These are phyloP conservation scores for Aplosporella prunicola DNA, from an alignment of 2,329 filamentous ascomycete species.

Conservation along the genomic window DNA sequence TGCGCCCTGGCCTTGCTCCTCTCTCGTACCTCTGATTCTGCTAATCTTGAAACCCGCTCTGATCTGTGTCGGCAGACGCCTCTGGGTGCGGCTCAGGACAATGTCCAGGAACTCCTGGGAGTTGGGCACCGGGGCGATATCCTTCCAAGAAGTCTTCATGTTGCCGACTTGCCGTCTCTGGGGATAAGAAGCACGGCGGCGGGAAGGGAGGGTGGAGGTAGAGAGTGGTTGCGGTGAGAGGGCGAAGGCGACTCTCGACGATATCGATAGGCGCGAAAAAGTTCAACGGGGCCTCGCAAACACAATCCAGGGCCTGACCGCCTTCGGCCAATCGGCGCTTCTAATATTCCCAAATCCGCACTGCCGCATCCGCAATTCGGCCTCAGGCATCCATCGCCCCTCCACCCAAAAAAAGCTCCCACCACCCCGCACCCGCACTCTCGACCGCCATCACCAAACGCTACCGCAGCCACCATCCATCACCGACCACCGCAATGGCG, in stretches of 20 bases:
- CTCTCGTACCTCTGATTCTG: conserved; percentile 56
- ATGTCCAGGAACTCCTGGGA: conserved; percentile 97
- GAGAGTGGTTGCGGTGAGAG: background rate
- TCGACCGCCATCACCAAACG: too few species aligned
- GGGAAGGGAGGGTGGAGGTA: conserved; percentile 1
- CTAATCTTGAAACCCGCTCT: conserved; percentile 92
- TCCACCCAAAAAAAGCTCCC: conserved; percentile 11
- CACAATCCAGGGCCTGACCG: background rate
- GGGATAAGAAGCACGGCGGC: too few species aligned
- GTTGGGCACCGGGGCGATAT: conserved; percentile 81
- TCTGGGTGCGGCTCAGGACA: conserved; percentile 76
- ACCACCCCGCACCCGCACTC: too few species aligned
- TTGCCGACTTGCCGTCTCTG: conserved; percentile 8
- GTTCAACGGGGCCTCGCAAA: background rate
- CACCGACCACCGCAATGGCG: conserved; percentile 11
- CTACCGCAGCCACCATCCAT: too few species aligned
- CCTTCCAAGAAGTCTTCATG: conserved; percentile 32
- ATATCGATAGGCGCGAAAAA: conserved; percentile 12
- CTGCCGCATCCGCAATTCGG: background rate
- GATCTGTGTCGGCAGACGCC: conserved; percentile 90
- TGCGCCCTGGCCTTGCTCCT: background rate
- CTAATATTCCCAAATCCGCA: conserved; percentile 1
- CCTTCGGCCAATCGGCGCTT: too few species aligned
- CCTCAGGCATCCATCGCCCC: conserved; percentile 3
- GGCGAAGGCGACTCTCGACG: background rate